These are phyloP conservation scores for Penicillium arizonense DNA, from an alignment of 495 filamentous ascomycete species.

Conservation along the genomic window DNA sequence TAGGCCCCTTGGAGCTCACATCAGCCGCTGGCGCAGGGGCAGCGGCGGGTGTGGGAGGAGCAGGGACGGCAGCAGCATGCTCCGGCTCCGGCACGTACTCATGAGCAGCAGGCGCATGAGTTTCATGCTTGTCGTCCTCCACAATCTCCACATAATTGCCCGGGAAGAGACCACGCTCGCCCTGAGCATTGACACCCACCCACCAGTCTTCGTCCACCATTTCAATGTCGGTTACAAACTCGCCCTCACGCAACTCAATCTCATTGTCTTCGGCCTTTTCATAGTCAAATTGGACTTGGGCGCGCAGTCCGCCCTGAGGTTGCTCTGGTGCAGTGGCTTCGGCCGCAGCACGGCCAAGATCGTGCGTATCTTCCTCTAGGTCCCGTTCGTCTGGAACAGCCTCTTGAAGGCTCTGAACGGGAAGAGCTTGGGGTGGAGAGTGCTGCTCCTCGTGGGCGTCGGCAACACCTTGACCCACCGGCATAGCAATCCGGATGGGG, in stretches of 20 bases:
- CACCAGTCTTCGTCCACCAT: constrained; percentile 98
- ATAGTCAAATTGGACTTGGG: constrained; percentile 90
- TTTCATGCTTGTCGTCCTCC: constrained; percentile 50
- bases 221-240: constrained; percentile 90
- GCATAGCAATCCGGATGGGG: constrained; percentile 85
- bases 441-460: constrained; percentile 50
- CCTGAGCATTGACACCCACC: constrained; percentile 80
- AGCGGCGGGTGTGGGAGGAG: constrained; percentile 1
- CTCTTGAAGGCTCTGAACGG: constrained; percentile 55
- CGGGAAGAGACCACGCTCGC: constrained; percentile 88
- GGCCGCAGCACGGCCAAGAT: constrained; percentile 62
- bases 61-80: constrained; percentile 3
- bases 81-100: constrained; percentile 15
- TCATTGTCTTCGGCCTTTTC: constrained; percentile 98
- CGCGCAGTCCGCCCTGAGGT: constrained; percentile 54
- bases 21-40: constrained; percentile 19
- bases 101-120: constrained; percentile 24
- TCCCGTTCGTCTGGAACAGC: constrained; percentile 62
- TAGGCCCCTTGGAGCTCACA: constrained; percentile 44
- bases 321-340: constrained; percentile 44
- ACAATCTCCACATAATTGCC: constrained; percentile 94
- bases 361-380: constrained; percentile 60
- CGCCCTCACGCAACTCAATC: constrained; percentile 85
- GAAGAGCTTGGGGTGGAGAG: constrained; percentile 51
- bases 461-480: constrained; percentile 64